Base-by-base conservation (phyloP, 2,329 filamentous ascomycete genomes). In the Talaromyces sp. region DNA sequence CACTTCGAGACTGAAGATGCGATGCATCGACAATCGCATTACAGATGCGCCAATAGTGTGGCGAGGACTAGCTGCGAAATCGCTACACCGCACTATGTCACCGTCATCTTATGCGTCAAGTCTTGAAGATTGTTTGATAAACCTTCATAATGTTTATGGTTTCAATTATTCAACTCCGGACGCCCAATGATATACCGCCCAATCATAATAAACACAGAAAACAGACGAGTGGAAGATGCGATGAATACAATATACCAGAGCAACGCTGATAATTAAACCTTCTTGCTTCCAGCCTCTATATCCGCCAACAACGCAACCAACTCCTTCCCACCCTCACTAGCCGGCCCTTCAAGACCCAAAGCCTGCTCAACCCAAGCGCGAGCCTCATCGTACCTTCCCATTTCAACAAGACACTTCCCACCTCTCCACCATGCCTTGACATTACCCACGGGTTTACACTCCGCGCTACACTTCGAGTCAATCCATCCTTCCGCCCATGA, bases 361-460 rank as follows among this genome's bases (percentile, higher is more conserved):
- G 87, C 93, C 74, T 87, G 85, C 69, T 84, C 85, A 47, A 97
- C 85, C 87, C 93, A 96, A 68, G 89, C 87, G 72, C 83, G 83
- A 0, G 93, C 93, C 86, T 98, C 94, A 63, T 91, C 88, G 73
- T 91, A 80, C 67, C 94, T 80, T 1, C 90, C 90, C 95, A 98
- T 98, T 86, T 99, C 95, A 69, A 90, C 80, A 74, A 98, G 79
- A 75, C 92, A 96, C 81, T 88, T 88, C 10, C 91, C 95, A 67
- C 91, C 84, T 67, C 95, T 84, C 89, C 92, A 97, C 92, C 94
- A 98, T 0, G 89, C 93, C 86, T 98, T 98, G 1, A 91, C 88
- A 77, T 99, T 98, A 45, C 90, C 93, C 49, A 89, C 85, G 69
- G 88, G 86, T 84, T 94, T 93, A 68, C 92, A 89, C 83, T 97